Evolutionary conservation across 148 eudicot species (phyloP), one percentile per base, ranked within the genome.

Genomic region (Rheum nobile): DNA sequence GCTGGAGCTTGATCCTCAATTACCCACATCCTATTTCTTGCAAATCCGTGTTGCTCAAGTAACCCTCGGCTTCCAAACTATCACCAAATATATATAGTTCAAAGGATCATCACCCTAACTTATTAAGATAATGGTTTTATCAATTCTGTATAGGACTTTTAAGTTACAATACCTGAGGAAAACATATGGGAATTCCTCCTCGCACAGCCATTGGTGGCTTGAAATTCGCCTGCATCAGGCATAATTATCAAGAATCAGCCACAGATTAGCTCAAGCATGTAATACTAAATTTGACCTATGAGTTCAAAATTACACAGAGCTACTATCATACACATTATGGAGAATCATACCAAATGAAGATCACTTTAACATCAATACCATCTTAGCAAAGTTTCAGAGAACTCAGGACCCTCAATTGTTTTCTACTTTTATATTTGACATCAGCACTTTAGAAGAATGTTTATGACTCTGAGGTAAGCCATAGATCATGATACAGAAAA

Each of bases 171-270:
- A 92, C 97, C 97, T 92, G 93, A 43, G 97, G 97, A 74, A 93
- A 93, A 77, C 96, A 90, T 65, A 93, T 90, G n/a, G 93, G 88
- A 81, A 93, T 90, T 47, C 98, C 98, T 74, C 93, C 98, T 79
- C 96, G 82, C 50, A 93, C 82, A 47, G 90, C 84, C 65, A 77
- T 44, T 63, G 96, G 91, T 43, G 93, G 89, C 80, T 86, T 93
- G 75, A 77, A 90, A 46, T 54, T 82, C 57, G 98, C 97, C 98
- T 77, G 32, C 52, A 73, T 46, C 16, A 39, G 12, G 26, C 39
- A 26, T 39, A 10, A 71, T 38, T 39, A 8, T 14, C 19, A 43
- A 71, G 48, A n/a, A 71, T 39, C 48, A 71, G 72, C 29, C 35
- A 29, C 16, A 39, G 17, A 71, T 21, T 1, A 38, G 39, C 72